Evolutionary conservation across 495 filamentous ascomycete genomes (phyloP), one percentile per base, ranked within the genome.

Genomic region (Neohortaea acidophila): DNA sequence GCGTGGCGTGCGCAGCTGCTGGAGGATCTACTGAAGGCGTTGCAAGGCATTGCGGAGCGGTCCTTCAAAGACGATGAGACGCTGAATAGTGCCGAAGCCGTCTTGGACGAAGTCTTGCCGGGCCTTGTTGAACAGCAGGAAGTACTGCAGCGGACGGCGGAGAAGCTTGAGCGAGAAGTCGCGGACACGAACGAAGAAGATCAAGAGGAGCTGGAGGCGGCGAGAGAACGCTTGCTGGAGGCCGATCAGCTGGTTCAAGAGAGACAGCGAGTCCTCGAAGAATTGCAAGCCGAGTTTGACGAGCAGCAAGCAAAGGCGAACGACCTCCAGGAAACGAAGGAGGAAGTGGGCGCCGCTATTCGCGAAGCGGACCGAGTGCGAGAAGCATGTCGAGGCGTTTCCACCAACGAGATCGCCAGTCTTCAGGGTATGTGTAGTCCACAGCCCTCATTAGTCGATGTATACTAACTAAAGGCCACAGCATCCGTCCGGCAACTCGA

Each of bases 1-100:
- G 78, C 85, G 52, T 97, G 91, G 91, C 81, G 91, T 22, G 84
- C 81, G 73, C 83, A 84, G 48, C 71, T 94, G 19, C 74, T 94
- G 10, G 76, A 81, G 17, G 84, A 81, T 4, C 65, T 96, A 14
- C 81, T 77, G 51, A 74, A 82, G 43, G 83, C 79, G 1, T 69
- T 97, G 1, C 53, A 79, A 23, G 75, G 72, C 25, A 84, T 82
- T 28, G 63, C 67, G 0, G 70, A 80, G 29, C 81, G 78, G 24
- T 79, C 96, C 77, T 68, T 73, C 26, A 60, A 63, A 9, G 89
- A 97, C 43, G 77, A 82, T 41, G 60, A 67, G 28, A 33, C 72
- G n/a, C 55, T 97, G 6, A 52, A 63, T 17, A 65, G 76, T 53
- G 75, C 81, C 42, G 73, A 87, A 55, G 59, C 65, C 21, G 56